A percentile compares a stretch with the other conserved stretches of the same genome.
phyloP scores from a whole-genome alignment of 345 rosid species.

The Lenwebbia sp. region DNA sequence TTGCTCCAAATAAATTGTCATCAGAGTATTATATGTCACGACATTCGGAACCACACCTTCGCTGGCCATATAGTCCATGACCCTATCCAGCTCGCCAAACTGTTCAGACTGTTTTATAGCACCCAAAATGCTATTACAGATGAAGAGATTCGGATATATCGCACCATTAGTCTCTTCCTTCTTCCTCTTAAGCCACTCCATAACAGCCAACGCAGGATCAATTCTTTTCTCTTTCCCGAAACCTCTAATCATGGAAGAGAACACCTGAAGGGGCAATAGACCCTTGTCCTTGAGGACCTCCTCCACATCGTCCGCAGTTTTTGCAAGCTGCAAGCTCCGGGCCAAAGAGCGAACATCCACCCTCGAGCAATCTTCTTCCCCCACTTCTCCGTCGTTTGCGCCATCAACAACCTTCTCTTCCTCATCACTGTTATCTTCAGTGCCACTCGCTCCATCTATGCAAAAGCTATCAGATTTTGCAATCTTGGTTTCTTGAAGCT shows the following conservation, averaged over 20 bases:
- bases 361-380: conserved; percentile 15
- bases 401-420: conserved; percentile 12
- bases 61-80: conserved; percentile 51
- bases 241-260: conserved; percentile 54
- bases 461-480: background rate
- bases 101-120: conserved; percentile 49
- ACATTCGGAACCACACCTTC: conserved; percentile 58
- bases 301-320: conserved; percentile 68
- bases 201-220: conserved; percentile 58
- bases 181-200: conserved; percentile 78
- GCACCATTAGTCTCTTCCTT: conserved; percentile 44
- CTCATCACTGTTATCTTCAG: conserved; percentile 4
- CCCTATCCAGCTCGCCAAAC: conserved; percentile 33
- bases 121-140: conserved; percentile 71
- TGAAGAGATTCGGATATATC: conserved; percentile 55
- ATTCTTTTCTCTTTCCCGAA: conserved; percentile 59
- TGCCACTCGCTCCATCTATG: background rate
- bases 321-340: conserved; percentile 35
- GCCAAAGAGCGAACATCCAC: conserved; percentile 55
- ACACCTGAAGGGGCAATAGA: conserved; percentile 58
- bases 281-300: conserved; percentile 56
- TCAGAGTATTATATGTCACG: conserved; percentile 71
- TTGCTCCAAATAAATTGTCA: conserved; percentile 57
- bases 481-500: background rate
- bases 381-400: background rate